These are phyloP conservation scores for Phaeotremella fagi DNA, from an alignment of 768 basidiomycete species.

Conservation along the genomic window DNA sequence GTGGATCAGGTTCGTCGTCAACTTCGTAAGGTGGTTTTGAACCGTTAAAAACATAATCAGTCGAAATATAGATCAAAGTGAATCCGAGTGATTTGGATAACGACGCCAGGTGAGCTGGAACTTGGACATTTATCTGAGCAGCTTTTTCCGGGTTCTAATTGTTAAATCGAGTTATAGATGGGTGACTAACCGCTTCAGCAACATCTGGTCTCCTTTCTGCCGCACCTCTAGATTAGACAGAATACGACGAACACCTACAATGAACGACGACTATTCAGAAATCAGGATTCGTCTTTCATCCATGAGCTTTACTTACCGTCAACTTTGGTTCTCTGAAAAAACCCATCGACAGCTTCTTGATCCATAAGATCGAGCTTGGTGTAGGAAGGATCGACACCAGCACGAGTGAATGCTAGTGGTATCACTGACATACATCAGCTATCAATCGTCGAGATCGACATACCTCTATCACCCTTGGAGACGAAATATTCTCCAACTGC, in stretches of 20 bases:
- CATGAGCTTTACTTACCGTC: conserved; percentile 56
- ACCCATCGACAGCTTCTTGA: conserved; percentile 54
- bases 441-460: conserved; percentile 10
- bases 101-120: conserved; percentile 66
- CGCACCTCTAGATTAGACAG: conserved; percentile 55
- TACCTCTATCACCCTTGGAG: conserved; percentile 31
- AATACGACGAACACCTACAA: conserved; percentile 56
- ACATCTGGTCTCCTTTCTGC: conserved; percentile 91
- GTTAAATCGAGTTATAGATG: not conserved
- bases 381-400: conserved; percentile 51
- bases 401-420: conserved; percentile 69
- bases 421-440: conserved; percentile 49
- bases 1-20: conserved; percentile 66
- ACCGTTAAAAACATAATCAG: conserved; percentile 98
- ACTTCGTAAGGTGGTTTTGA: conserved; percentile 82
- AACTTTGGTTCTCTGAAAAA: conserved; percentile 61
- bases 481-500: conserved; percentile 69
- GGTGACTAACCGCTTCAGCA: conserved; percentile 68
- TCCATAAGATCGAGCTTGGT: conserved; percentile 67
- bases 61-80: conserved; percentile 84
- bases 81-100: conserved; percentile 62
- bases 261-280: conserved; percentile 65
- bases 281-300: not conserved
- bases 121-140: conserved; percentile 69
- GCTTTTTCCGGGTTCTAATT: conserved; percentile 65